Evolutionary conservation across 1,284 basidiomycete species (phyloP).

Genomic region (Leccinum angustisporum): DNA sequence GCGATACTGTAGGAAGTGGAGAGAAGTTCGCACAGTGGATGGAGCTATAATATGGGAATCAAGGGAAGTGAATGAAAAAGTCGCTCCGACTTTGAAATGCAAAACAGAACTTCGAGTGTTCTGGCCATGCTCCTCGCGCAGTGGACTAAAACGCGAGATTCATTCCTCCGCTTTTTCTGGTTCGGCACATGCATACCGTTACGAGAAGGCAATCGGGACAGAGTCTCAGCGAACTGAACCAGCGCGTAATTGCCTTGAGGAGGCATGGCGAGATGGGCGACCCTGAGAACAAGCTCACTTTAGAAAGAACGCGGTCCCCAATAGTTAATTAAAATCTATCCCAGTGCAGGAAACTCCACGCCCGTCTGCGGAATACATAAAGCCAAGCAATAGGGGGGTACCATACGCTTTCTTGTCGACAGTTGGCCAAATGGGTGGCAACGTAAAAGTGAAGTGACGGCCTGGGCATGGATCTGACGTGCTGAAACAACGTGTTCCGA

Average conservation of each 20-base stretch:
- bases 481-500: constrained; percentile 38
- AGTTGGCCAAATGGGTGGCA: constrained; percentile 24
- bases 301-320: constrained; percentile 26
- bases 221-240: constrained; percentile 37
- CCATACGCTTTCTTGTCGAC: constrained; percentile 33
- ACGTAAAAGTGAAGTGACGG: constrained; percentile 36
- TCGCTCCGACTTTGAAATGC: constrained; percentile 37
- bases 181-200: constrained; percentile 32
- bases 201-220: constrained; percentile 32
- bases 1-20: constrained; percentile 23
- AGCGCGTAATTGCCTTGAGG: constrained; percentile 40
- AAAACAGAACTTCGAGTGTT: constrained; percentile 35
- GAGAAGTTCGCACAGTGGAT: constrained; percentile 18
- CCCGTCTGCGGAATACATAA: constrained; percentile 39
- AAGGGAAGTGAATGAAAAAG: constrained; percentile 27
- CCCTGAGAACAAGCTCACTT: constrained; percentile 29
- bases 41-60: constrained; percentile 34
- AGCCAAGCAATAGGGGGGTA: constrained; percentile 31
- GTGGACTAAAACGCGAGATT: constrained; percentile 37
- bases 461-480: constrained; percentile 36
- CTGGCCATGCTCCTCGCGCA: constrained; percentile 39
- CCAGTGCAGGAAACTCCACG: constrained; percentile 35
- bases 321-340: constrained; percentile 37
- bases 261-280: constrained; percentile 29
- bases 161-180: constrained; percentile 37